Conservation (phyloP, 441 rosid species). For the Raphanus hybrid region DNA sequence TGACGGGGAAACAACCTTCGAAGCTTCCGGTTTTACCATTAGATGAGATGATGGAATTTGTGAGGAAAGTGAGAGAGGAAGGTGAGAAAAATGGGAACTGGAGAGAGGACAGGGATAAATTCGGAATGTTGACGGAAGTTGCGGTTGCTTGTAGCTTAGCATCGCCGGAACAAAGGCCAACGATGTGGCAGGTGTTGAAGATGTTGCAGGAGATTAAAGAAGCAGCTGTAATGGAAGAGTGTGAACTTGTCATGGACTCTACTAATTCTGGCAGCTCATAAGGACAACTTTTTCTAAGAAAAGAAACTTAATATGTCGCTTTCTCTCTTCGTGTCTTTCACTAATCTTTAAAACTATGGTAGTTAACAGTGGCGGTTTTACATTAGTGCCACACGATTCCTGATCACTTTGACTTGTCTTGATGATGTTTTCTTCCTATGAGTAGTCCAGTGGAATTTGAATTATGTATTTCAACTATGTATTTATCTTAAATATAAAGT, state of each 20-base stretch:
- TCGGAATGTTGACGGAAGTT: conserved; percentile 75
- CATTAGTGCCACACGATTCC: conserved; percentile 32
- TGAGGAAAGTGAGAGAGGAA: conserved; percentile 65
- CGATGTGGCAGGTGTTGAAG: conserved; percentile 94
- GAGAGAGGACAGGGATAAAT: conserved; percentile 56
- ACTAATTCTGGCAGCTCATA: conserved; percentile 36
- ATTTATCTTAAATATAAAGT: background rate
- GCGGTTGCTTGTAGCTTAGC: conserved; percentile 66
- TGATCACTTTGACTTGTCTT: conserved; percentile 17
- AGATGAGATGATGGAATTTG: conserved; percentile 67
- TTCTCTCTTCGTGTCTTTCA: background rate
- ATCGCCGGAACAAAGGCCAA: conserved; percentile 86
- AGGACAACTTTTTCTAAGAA: background rate
- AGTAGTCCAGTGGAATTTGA: background rate
- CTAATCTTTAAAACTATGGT: conserved; percentile 32
- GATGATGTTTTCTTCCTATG: conserved; percentile 5
- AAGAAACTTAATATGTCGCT: background rate
- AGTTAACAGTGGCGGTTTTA: conserved; percentile 33
- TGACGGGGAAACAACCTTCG: conserved; percentile 80
- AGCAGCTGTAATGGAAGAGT: conserved; percentile 56
- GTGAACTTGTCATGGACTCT: conserved; percentile 44
- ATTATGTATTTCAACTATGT: conserved; percentile 3
- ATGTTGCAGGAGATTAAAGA: conserved; percentile 91
- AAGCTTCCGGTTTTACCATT: conserved; percentile 58
- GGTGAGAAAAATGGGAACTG: conserved; percentile 53